phyloP scores from a whole-genome alignment of 1,284 basidiomycete genomes.

The Cryptococcus sp. region DNA sequence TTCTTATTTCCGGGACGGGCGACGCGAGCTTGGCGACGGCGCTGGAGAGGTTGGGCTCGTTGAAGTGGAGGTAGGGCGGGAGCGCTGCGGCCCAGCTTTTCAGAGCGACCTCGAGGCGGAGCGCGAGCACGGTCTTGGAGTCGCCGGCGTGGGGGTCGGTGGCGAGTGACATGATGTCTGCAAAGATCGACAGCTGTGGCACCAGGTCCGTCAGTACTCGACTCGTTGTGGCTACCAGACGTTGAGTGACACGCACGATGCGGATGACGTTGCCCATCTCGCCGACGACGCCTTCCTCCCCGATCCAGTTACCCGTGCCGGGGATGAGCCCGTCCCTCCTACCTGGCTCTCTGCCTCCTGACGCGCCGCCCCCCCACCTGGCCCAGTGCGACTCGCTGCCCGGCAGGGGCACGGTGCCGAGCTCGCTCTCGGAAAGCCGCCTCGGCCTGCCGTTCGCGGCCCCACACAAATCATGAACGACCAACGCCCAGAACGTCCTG shows the following conservation, averaged over 20 bases:
- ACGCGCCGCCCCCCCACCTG: slow-evolving; percentile 38
- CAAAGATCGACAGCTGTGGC: slow-evolving; percentile 31
- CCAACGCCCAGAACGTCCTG: slow-evolving; percentile 48
- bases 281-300: slow-evolving; percentile 44
- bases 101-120: slow-evolving; percentile 9
- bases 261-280: slow-evolving; percentile 49
- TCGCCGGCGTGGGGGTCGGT: slow-evolving; percentile 10
- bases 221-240: background rate
- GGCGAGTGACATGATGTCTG: slow-evolving; percentile 38
- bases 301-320: slow-evolving; percentile 38
- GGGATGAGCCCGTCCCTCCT: slow-evolving; percentile 32
- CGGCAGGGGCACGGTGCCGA: slow-evolving; percentile 42
- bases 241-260: slow-evolving; percentile 41
- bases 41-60: slow-evolving; percentile 49
- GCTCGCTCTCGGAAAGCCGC: slow-evolving; percentile 37
- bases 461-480: slow-evolving; percentile 46
- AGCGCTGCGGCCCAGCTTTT: slow-evolving; percentile 50
- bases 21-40: slow-evolving; percentile 40
- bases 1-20: slow-evolving; percentile 36
- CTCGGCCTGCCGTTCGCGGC: slow-evolving; percentile 39
- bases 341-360: slow-evolving; percentile 27
- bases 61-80: slow-evolving; percentile 48
- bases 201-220: background rate
- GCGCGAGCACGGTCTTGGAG: slow-evolving; percentile 8
- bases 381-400: slow-evolving; percentile 42